Percentiles rank a stretch among this genome's conserved stretches.
phyloP scores from a whole-genome alignment of 2,329 filamentous ascomycete species.

The Fusarium secorum region DNA sequence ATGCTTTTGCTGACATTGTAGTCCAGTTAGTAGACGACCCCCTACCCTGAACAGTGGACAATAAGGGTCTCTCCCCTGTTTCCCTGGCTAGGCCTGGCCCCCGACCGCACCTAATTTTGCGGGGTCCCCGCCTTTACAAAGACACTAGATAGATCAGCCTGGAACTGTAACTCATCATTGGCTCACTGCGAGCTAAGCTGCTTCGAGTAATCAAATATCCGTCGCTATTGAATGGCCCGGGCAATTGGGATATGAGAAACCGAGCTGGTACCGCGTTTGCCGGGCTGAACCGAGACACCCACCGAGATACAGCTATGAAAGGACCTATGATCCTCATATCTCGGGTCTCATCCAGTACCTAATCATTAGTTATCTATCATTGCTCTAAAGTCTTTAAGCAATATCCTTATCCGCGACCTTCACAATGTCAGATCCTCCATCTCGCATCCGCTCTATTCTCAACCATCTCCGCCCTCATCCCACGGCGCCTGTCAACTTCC shows the following conservation, averaged over 20 bases:
- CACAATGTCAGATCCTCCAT: conserved; percentile 69
- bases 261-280: conserved; percentile 40
- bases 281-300: conserved; percentile 41
- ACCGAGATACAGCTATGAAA: conserved; percentile 37
- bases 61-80: not conserved
- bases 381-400: not conserved
- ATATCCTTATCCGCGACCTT: not conserved
- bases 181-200: conserved; percentile 16
- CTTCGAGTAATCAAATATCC: conserved; percentile 13
- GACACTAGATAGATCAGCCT: conserved; percentile 14
- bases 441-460: conserved; percentile 66
- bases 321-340: conserved; percentile 9
- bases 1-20: not conserved
- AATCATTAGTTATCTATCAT: not conserved
- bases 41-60: not conserved
- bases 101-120: conserved; percentile 9
- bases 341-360: not conserved
- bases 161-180: conserved; percentile 28
- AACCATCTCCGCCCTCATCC: conserved; percentile 56
- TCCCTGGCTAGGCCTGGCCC: not conserved
- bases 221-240: conserved; percentile 8
- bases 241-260: conserved; percentile 35
- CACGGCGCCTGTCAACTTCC: conserved; percentile 66
- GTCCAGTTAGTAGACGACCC: not conserved
- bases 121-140: conserved; percentile 32